A percentile compares a stretch with the other conserved stretches of the same genome.
Conservation (phyloP, 805 yeast genomes). For the Hanseniaspora vineae region DNA sequence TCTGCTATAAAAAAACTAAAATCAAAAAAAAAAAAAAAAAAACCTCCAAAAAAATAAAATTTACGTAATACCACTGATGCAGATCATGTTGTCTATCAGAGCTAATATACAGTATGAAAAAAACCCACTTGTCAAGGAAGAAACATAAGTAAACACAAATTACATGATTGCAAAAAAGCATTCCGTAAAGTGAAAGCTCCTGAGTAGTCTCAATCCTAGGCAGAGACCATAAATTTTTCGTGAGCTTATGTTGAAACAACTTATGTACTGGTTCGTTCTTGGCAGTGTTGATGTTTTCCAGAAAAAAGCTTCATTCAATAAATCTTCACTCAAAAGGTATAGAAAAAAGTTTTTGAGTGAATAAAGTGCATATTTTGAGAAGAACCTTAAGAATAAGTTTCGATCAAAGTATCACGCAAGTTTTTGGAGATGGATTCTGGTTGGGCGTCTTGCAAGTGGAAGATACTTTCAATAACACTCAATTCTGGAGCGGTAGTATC, state of each 20-base stretch:
- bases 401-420: slow-evolving; percentile 84
- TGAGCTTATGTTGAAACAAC: no score
- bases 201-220: no score
- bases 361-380: not conserved
- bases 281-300: no score
- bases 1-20: not conserved
- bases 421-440: slow-evolving; percentile 77
- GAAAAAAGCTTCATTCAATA: no score
- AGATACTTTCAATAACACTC: slow-evolving; percentile 91
- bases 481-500: slow-evolving; percentile 98
- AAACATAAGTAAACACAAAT: no score
- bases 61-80: not conserved
- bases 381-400: slow-evolving; percentile 59
- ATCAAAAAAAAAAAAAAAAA: not conserved
- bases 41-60: not conserved
- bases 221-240: no score
- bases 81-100: not conserved
- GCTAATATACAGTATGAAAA: not conserved
- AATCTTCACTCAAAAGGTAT: not conserved
- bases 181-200: no score
- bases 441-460: slow-evolving; percentile 82
- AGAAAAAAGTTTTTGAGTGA: not conserved
- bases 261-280: no score
- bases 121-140: not conserved
- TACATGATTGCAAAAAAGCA: no score